Conservation (phyloP, 192 early-diverging fungal genomes). For the Obelidium mucronatum region DNA sequence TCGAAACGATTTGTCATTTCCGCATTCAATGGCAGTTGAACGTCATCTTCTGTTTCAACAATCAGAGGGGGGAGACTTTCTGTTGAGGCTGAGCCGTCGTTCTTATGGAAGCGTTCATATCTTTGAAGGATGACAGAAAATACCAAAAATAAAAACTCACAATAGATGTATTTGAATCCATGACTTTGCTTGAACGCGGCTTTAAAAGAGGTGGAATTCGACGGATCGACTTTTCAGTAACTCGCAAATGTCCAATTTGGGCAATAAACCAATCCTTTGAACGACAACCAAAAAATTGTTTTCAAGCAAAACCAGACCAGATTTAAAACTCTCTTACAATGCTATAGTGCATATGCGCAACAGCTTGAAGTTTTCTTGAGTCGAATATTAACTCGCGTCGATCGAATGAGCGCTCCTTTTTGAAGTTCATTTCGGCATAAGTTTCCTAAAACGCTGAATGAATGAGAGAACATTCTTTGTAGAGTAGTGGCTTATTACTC, state of each 20-base stretch:
- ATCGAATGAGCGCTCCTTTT: slow-evolving; percentile 79
- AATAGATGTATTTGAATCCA: slow-evolving; percentile 1
- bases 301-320: not conserved
- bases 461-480: not conserved
- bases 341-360: slow-evolving; percentile 83
- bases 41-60: slow-evolving; percentile 40
- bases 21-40: slow-evolving; percentile 50
- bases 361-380: slow-evolving; percentile 69
- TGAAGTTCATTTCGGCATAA: slow-evolving; percentile 74
- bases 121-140: not conserved
- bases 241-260: slow-evolving; percentile 46
- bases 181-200: not conserved
- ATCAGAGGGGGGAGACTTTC: slow-evolving; percentile 43
- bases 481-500: not conserved
- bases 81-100: slow-evolving; percentile 21
- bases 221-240: slow-evolving; percentile 30
- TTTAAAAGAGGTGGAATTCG: slow-evolving; percentile 32
- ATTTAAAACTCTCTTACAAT: slow-evolving; percentile 62
- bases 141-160: slow-evolving; percentile 17
- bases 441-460: slow-evolving; percentile 68
- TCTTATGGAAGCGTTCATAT: not conserved
- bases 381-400: slow-evolving; percentile 88
- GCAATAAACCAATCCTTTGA: slow-evolving; percentile 70
- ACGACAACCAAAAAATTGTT: too few relatives aligned
- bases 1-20: slow-evolving; percentile 56